A percentile compares a stretch with the other conserved stretches of the same genome.
phyloP scores from a whole-genome alignment of 2,329 filamentous ascomycete genomes.

The Aspergillus novoparasiticus region DNA sequence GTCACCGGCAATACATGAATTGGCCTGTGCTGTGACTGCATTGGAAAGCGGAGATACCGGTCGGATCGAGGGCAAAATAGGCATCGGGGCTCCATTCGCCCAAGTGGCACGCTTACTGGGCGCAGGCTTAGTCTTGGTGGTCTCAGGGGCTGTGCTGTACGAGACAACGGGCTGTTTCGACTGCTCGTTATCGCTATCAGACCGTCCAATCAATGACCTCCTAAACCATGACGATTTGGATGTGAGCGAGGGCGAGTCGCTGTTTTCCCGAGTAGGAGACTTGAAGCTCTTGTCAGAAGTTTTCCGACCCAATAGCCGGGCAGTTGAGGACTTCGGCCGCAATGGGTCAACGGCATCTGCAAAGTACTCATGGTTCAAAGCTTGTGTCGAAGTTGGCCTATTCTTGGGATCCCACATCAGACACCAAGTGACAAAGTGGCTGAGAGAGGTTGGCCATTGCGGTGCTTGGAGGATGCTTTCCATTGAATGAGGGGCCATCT shows the following conservation, averaged over 20 bases:
- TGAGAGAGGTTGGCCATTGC: slow-evolving; percentile 86
- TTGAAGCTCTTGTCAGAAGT: slow-evolving; percentile 78
- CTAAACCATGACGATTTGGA: slow-evolving; percentile 96
- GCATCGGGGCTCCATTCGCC: slow-evolving; percentile 88
- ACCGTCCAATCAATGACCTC: slow-evolving; percentile 84
- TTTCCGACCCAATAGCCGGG: slow-evolving; percentile 83
- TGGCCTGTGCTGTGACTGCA: slow-evolving; percentile 85
- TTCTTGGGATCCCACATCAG: slow-evolving; percentile 97
- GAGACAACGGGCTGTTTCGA: slow-evolving; percentile 48
- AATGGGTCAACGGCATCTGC: slow-evolving; percentile 87
- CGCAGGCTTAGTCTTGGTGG: slow-evolving; percentile 57
- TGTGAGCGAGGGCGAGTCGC: slow-evolving; percentile 60
- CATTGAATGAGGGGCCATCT: slow-evolving; percentile 97
- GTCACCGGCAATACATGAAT: slow-evolving; percentile 61
- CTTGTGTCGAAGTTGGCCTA: slow-evolving; percentile 88
- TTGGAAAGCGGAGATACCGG: slow-evolving; percentile 97
- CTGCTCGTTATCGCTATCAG: slow-evolving; percentile 57
- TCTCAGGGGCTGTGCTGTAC: slow-evolving; percentile 42
- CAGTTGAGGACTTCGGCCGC: slow-evolving; percentile 85
- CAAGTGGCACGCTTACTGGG: slow-evolving; percentile 87
- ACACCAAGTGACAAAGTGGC: slow-evolving; percentile 96
- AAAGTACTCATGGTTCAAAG: slow-evolving; percentile 95
- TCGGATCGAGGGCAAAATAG: slow-evolving; percentile 89
- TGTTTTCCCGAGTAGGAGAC: slow-evolving; percentile 62
- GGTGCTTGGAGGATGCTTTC: slow-evolving; percentile 88